Evolutionary conservation across 805 yeast genomes (phyloP).

Genomic region (Cyberlindnera lachancei): DNA sequence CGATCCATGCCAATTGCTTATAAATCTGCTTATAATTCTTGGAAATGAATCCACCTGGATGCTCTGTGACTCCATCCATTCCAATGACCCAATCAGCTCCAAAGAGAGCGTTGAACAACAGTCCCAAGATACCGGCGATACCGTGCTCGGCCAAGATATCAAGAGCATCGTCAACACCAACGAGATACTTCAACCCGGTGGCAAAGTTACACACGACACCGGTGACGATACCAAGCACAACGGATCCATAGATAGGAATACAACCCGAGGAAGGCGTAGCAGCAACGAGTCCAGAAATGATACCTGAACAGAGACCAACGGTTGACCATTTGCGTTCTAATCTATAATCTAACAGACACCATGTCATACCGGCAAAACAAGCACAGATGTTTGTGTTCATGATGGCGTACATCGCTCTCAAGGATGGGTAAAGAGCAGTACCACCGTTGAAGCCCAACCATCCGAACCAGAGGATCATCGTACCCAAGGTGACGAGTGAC

Average conservation of each 20-base stretch:
- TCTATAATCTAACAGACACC: slow-evolving; percentile 87
- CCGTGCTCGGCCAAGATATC: slow-evolving; percentile 99
- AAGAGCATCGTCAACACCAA: slow-evolving; percentile 83
- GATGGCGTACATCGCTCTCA: slow-evolving; percentile 82
- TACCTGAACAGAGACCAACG: slow-evolving; percentile 92
- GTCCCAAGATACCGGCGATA: slow-evolving; percentile 86
- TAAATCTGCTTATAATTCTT: slow-evolving; percentile 89
- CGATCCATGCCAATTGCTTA: slow-evolving; percentile 77
- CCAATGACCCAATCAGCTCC: slow-evolving; percentile 87
- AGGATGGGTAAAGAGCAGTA: slow-evolving; percentile 72
- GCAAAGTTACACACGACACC: slow-evolving; percentile 85
- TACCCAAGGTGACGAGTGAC: slow-evolving; percentile 83
- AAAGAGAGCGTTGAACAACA: slow-evolving; percentile 82
- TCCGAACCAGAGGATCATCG: slow-evolving; percentile 83
- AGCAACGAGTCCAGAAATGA: slow-evolving; percentile 92
- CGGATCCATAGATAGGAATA: slow-evolving; percentile 88
- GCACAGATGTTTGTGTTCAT: slow-evolving; percentile 90
- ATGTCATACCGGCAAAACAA: slow-evolving; percentile 81
- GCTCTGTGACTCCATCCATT: slow-evolving; percentile 78
- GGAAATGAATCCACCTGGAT: slow-evolving; percentile 86
- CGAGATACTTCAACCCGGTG: slow-evolving; percentile 76
- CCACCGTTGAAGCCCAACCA: slow-evolving; percentile 97
- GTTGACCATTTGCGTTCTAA: slow-evolving; percentile 88
- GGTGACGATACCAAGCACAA: slow-evolving; percentile 71
- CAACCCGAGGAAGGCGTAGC: slow-evolving; percentile 94